Evolutionary conservation across 257 asterid genomes (phyloP).

Genomic region (Penstemon eatonii): DNA sequence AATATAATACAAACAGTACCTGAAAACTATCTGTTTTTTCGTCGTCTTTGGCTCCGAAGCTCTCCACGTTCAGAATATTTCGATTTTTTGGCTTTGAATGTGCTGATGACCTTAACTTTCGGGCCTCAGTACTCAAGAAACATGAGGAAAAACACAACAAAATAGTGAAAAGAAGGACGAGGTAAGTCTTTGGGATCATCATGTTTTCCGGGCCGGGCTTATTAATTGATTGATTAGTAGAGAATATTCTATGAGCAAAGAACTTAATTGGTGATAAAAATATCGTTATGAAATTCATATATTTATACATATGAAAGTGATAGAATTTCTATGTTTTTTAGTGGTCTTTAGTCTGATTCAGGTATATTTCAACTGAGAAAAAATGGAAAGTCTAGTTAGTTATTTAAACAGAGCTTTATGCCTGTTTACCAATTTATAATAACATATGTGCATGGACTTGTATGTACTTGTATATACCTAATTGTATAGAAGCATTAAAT

Average conservation of each 20-base stretch:
- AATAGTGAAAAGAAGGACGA: conserved; percentile 32
- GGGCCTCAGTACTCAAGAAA: conserved; percentile 24
- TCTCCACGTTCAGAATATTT: conserved; percentile 43
- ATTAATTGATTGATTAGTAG: background rate
- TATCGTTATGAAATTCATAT: conserved; percentile 13
- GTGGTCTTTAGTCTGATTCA: conserved; percentile 17
- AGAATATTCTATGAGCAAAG: conserved; percentile 13
- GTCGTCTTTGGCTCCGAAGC: conserved; percentile 77
- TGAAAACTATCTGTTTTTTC: conserved; percentile 55
- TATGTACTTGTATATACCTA: conserved; percentile 18
- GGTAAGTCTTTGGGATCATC: conserved; percentile 28
- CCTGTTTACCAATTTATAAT: conserved; percentile 34
- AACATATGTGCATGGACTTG: conserved; percentile 15
- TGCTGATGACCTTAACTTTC: conserved; percentile 8
- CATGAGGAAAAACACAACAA: conserved; percentile 36
- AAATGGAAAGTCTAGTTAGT: background rate
- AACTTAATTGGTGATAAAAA: background rate
- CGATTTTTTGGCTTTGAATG: background rate
- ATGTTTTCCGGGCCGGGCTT: conserved; percentile 20
- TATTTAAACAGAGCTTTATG: conserved; percentile 19
- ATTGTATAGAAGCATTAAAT: conserved; percentile 20
- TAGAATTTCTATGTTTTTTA: background rate
- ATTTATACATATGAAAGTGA: conserved; percentile 11
- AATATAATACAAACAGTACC: conserved; percentile 34
- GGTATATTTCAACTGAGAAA: conserved; percentile 43